A percentile compares a stretch with the other conserved stretches of the same genome.
Conservation (phyloP, 2,329 filamentous ascomycete species). For the Penicillium frequentans region DNA sequence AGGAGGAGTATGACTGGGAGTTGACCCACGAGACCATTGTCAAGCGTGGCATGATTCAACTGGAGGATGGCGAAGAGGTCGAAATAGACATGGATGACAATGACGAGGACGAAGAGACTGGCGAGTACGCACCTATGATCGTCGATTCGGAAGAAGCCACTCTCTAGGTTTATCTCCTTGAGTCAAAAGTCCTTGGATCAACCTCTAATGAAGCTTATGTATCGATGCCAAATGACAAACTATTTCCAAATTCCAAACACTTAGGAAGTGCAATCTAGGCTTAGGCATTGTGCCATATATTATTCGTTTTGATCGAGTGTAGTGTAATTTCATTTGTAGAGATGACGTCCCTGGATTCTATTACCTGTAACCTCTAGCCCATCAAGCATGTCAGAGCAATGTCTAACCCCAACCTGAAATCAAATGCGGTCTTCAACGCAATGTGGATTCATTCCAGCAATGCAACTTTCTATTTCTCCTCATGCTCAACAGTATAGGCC, state of each 20-base stretch:
- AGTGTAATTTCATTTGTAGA: not conserved
- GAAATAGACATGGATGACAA: conserved; percentile 61
- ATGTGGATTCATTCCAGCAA: not conserved
- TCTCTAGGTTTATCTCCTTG: not conserved
- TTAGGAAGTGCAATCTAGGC: no score
- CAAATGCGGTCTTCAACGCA: not conserved
- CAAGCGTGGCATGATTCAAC: conserved; percentile 57
- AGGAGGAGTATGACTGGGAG: conserved; percentile 59
- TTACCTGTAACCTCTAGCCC: not conserved
- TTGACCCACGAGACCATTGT: conserved; percentile 53
- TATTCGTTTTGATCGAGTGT: not conserved
- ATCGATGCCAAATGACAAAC: no score
- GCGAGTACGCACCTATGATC: conserved; percentile 63
- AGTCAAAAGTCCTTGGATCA: not conserved
- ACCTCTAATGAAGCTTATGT: no score
- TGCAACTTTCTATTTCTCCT: conserved; percentile 34
- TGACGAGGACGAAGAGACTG: conserved; percentile 64
- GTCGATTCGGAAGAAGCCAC: conserved; percentile 48
- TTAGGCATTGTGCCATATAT: no score
- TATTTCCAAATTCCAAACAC: no score
- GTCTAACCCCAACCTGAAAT: not conserved
- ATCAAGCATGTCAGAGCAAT: not conserved
- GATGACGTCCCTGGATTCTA: not conserved
- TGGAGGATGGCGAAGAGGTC: conserved; percentile 64
- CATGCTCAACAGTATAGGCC: conserved; percentile 67